Conservation (phyloP, 1,139 yeast genomes). For the Geotrichum fermentans region DNA sequence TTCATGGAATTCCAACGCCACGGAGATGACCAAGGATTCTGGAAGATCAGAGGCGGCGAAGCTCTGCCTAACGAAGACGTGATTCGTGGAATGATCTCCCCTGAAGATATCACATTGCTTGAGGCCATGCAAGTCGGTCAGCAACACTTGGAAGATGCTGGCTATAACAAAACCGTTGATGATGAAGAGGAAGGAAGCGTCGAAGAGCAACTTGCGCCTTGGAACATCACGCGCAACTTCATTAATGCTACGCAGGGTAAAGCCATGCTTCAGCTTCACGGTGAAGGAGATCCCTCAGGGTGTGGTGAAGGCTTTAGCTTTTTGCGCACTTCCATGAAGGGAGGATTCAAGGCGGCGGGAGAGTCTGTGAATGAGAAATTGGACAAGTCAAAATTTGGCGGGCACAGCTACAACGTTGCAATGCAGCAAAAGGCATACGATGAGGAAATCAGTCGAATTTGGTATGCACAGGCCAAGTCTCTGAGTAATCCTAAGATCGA, state of each 20-base stretch:
- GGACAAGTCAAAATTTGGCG: slow-evolving; percentile 47
- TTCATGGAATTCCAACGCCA: slow-evolving; percentile 96
- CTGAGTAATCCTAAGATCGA: slow-evolving; percentile 44
- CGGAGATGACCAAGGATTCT: slow-evolving; percentile 91
- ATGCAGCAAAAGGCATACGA: slow-evolving; percentile 90
- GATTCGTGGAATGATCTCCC: slow-evolving; percentile 78
- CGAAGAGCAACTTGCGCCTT: slow-evolving; percentile 86
- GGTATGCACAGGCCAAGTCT: slow-evolving; percentile 79
- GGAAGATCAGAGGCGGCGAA: slow-evolving; percentile 81
- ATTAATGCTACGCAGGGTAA: slow-evolving; percentile 93
- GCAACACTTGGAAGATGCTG: slow-evolving; percentile 71
- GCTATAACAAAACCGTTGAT: slow-evolving; percentile 48
- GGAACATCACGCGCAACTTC: slow-evolving; percentile 89
- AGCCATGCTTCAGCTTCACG: slow-evolving; percentile 92
- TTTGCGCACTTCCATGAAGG: slow-evolving; percentile 88
- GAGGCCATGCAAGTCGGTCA: slow-evolving; percentile 95
- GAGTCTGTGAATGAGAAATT: slow-evolving; percentile 43
- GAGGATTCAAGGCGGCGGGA: slow-evolving; percentile 73
- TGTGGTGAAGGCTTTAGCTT: slow-evolving; percentile 89
- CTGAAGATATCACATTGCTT: slow-evolving; percentile 82
- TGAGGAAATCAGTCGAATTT: slow-evolving; percentile 80
- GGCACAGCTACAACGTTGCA: slow-evolving; percentile 74
- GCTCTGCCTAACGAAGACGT: slow-evolving; percentile 73
- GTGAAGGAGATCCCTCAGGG: slow-evolving; percentile 96
- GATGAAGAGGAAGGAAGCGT: slow-evolving; percentile 50